A percentile compares a stretch with the other conserved stretches of the same genome.
These are phyloP conservation scores for Graphilbum ipis-grandicollis DNA, from an alignment of 2,329 filamentous ascomycete genomes.

Conservation along the genomic window DNA sequence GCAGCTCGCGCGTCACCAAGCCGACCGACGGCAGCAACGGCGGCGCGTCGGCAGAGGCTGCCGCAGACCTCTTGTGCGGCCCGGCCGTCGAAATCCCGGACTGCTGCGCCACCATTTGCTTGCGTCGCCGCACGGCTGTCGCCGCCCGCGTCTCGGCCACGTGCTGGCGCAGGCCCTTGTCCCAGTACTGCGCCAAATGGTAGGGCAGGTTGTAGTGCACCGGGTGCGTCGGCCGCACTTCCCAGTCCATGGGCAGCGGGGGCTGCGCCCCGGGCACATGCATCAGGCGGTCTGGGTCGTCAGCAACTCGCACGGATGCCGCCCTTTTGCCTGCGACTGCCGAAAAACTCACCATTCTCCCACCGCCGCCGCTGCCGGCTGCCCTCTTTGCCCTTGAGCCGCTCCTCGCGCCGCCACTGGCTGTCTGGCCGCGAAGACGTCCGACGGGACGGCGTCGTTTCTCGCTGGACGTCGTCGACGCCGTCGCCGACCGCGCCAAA, in stretches of 20 bases:
- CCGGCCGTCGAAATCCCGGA: slow-evolving; percentile 11
- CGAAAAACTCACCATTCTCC: slow-evolving; percentile 68
- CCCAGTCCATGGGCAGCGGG: slow-evolving; percentile 68
- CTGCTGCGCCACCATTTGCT: slow-evolving; percentile 23
- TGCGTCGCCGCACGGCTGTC: slow-evolving; percentile 23
- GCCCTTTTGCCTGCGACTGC: not conserved
- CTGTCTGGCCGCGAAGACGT: slow-evolving; percentile 35
- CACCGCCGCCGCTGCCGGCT: slow-evolving; percentile 72
- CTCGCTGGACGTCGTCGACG: slow-evolving; percentile 7
- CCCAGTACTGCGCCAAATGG: slow-evolving; percentile 76
- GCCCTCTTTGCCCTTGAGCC: slow-evolving; percentile 83
- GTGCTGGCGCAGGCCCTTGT: slow-evolving; percentile 34
- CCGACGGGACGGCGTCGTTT: slow-evolving; percentile 20
- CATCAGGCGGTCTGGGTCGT: slow-evolving; percentile 74
- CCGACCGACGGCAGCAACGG: too few relatives aligned
- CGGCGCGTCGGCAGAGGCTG: too few relatives aligned
- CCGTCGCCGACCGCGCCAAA: not conserved
- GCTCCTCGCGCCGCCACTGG: slow-evolving; percentile 46
- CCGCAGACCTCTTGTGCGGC: too few relatives aligned
- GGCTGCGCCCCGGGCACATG: slow-evolving; percentile 75
- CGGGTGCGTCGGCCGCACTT: slow-evolving; percentile 64
- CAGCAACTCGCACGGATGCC: too few relatives aligned
- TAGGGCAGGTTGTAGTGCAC: slow-evolving; percentile 61
- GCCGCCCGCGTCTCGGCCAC: slow-evolving; percentile 27
- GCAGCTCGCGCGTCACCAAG: slow-evolving; percentile 62